Evolutionary conservation across 1,139 yeast genomes (phyloP), one percentile per base, ranked within the genome.

Genomic region (Saccharomyces pastorianus): DNA sequence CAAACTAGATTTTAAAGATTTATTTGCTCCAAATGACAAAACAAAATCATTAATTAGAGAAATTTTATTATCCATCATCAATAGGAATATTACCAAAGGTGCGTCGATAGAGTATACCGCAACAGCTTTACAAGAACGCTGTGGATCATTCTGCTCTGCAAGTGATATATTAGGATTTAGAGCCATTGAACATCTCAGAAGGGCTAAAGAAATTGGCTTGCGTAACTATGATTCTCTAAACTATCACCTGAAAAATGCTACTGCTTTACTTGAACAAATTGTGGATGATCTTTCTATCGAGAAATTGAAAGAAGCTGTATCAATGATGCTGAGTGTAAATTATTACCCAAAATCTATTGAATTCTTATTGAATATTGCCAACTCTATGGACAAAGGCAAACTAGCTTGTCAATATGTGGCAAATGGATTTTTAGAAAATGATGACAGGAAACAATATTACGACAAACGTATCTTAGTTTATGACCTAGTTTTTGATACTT

Each of bases 91-190:
- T 58, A 78, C 88, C 48, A 83, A 88, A 62, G 99, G 99, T n/a
- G 95, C 90, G 2, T 86, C 96, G 0, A 93, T 95, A 52, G 99
- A 93, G 66, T 77, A 85, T 53, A 89, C 93, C 55, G 95, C 98
- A 0, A 82, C 85, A 32, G 84, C 95, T 1, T 75, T 95, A 53
- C 96, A 93, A 70, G 95, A 88, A 53, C 84, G 95, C 60, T 95
- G 99, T 74, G 96, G 96, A 1, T 85, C 96, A 1, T 95, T 90
- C 71, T 95, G 98, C 66, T 89, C 97, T 0, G 83, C 96, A 9
- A 89, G 88, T 63, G 99, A 95, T 71, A 97, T 93, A 31, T 79
- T 90, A 57, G 88, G 95, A 26, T 95, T 91, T 75, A 88, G 93
- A 71, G 99, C 98, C 0, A 83, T 90, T 63, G 99, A 95, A 68